These are phyloP conservation scores for Vitis riparia DNA, from an alignment of 164 flowering plant genomes.

Conservation along the genomic window DNA sequence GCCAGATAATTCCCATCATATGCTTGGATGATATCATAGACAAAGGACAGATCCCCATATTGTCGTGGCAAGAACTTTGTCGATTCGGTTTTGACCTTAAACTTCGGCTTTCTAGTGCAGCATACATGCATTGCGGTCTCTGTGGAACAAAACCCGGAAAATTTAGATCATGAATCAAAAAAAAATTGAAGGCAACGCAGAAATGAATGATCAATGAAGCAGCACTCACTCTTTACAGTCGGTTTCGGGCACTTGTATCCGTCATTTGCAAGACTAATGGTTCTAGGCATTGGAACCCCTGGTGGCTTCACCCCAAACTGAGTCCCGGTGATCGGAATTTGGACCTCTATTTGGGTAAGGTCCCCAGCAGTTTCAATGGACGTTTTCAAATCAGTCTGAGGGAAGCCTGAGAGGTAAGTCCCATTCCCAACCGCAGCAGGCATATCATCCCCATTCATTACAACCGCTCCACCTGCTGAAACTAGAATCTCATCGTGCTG, in stretches of 20 bases:
- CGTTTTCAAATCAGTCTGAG: slow-evolving; percentile 55
- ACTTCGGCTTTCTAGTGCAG: slow-evolving; percentile 35
- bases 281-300: slow-evolving; percentile 53
- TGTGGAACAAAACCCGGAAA: slow-evolving; percentile 10
- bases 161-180: not conserved
- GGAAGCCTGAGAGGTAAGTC: slow-evolving; percentile 47
- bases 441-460: slow-evolving; percentile 44
- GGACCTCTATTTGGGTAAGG: slow-evolving; percentile 41
- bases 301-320: slow-evolving; percentile 45
- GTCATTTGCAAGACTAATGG: slow-evolving; percentile 49
- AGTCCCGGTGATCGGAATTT: slow-evolving; percentile 51
- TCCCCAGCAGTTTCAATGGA: slow-evolving; percentile 78
- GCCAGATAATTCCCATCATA: slow-evolving; percentile 40
- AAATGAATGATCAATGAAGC: too few relatives aligned
- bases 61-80: slow-evolving; percentile 33
- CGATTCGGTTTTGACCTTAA: slow-evolving; percentile 13
- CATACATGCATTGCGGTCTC: slow-evolving; percentile 31
- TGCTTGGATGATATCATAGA: slow-evolving; percentile 48
- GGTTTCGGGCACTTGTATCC: slow-evolving; percentile 60
- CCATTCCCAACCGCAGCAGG: slow-evolving; percentile 69
- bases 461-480: slow-evolving; percentile 44
- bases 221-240: slow-evolving; percentile 16
- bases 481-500: slow-evolving; percentile 60
- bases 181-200: too few relatives aligned
- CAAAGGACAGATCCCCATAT: slow-evolving; percentile 39